phyloP scores from a whole-genome alignment of 164 flowering plant genomes.

The Magnolia officinalis region DNA sequence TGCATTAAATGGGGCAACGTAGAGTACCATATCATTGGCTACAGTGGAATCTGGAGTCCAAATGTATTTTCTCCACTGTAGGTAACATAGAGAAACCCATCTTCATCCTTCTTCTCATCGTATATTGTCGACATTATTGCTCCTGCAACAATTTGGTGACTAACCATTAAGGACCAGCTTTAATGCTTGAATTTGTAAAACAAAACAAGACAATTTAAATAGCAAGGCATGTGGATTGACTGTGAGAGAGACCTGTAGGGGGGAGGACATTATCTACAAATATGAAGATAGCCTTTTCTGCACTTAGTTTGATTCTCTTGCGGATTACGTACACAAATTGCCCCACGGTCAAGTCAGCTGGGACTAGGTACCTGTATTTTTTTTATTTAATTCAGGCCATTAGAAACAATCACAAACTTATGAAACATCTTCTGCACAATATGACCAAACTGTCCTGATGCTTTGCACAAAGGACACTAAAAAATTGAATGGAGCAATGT shows the following conservation, averaged over 20 bases:
- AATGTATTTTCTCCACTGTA: constrained; percentile 23
- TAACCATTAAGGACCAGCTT: neutral
- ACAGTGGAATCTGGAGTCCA: neutral
- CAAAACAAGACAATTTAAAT: neutral
- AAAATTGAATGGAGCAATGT: neutral
- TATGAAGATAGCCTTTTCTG: constrained; percentile 80
- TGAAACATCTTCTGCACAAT: neutral
- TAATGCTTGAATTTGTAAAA: neutral
- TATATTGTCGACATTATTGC: constrained; percentile 11
- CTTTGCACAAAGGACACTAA: neutral
- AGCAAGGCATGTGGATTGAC: neutral
- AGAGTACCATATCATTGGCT: neutral
- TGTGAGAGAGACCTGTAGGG: constrained; percentile 46
- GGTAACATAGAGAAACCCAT: constrained; percentile 18
- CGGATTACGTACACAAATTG: constrained; percentile 84
- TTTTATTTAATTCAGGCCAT: neutral
- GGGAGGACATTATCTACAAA: constrained; percentile 76
- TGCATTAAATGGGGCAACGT: neutral
- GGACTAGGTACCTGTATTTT: constrained; percentile 68
- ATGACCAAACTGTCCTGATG: neutral
- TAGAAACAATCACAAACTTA: neutral
- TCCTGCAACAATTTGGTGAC: constrained; percentile 3
- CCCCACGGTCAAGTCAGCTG: constrained; percentile 80
- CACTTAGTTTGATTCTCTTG: constrained; percentile 77
- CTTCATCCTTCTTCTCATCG: constrained; percentile 23